Evolutionary conservation across 2,329 filamentous ascomycete genomes (phyloP).

Genomic region (Talaromyces pinophilus): DNA sequence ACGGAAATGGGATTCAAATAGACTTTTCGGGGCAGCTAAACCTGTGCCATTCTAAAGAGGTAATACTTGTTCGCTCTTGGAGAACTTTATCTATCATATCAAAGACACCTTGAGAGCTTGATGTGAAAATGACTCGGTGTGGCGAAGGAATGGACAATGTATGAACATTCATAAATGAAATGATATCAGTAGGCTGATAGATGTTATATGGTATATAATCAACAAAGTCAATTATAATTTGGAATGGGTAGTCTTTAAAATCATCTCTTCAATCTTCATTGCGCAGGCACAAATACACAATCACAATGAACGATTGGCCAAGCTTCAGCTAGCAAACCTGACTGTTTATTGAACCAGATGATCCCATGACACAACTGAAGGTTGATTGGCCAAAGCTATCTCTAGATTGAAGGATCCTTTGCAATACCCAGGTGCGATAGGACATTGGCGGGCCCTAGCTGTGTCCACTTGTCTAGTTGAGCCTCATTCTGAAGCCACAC

Average conservation of each 20-base stretch:
- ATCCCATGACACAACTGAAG: background rate
- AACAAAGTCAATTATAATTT: background rate
- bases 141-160: background rate
- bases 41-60: constrained; percentile 2
- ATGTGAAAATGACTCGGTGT: background rate
- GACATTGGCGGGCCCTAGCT: background rate
- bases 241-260: background rate
- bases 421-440: constrained; percentile 2
- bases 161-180: background rate
- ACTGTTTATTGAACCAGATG: background rate
- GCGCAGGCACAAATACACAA: background rate
- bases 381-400: background rate
- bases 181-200: background rate
- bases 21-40: constrained; percentile 27
- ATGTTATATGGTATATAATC: background rate
- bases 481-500: constrained; percentile 11
- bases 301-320: background rate
- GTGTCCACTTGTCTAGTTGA: background rate
- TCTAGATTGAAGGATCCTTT: background rate
- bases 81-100: background rate
- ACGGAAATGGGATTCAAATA: constrained; percentile 33
- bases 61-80: background rate
- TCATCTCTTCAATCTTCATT: background rate
- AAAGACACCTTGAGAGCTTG: background rate
- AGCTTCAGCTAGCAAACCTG: background rate